phyloP scores from a whole-genome alignment of 176 grass and related monocot genomes.

The Bolboschoenus planiculmis region DNA sequence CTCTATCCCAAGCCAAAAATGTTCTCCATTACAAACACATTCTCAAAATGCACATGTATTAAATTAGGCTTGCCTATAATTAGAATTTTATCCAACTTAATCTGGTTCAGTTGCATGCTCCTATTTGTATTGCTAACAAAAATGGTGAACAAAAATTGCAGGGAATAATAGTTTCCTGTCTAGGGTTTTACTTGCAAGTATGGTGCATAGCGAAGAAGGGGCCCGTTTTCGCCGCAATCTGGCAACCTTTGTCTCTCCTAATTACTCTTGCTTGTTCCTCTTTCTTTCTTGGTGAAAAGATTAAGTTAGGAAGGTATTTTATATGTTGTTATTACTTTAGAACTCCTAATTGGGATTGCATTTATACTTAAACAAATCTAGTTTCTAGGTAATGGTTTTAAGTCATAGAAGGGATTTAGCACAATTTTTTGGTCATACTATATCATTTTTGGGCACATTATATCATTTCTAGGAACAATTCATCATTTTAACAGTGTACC shows the following conservation, averaged over 20 bases:
- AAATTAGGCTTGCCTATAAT: neutral
- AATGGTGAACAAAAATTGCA: conserved; percentile 8
- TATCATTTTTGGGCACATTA: too few species aligned
- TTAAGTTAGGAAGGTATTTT: conserved; percentile 50
- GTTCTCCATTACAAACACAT: neutral
- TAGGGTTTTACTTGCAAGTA: conserved; percentile 56
- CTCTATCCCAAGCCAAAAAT: neutral
- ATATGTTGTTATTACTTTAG: too few species aligned
- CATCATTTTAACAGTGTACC: too few species aligned
- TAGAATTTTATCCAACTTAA: neutral
- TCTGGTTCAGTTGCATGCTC: neutral
- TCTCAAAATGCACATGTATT: neutral
- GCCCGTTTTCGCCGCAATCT: conserved; percentile 49
- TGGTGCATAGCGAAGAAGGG: conserved; percentile 70
- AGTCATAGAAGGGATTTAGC: conserved; percentile 37
- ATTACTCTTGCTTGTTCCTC: conserved; percentile 53
- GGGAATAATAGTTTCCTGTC: conserved; percentile 37
- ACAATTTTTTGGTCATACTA: too few species aligned
- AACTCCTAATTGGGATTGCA: too few species aligned
- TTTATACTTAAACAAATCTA: too few species aligned
- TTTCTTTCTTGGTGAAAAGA: conserved; percentile 47
- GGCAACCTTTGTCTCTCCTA: conserved; percentile 43
- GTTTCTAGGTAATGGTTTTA: too few species aligned
- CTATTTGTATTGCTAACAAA: neutral
- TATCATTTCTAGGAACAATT: too few species aligned